These are phyloP conservation scores for Mycena alexandri DNA, from an alignment of 768 basidiomycete species.

Conservation along the genomic window DNA sequence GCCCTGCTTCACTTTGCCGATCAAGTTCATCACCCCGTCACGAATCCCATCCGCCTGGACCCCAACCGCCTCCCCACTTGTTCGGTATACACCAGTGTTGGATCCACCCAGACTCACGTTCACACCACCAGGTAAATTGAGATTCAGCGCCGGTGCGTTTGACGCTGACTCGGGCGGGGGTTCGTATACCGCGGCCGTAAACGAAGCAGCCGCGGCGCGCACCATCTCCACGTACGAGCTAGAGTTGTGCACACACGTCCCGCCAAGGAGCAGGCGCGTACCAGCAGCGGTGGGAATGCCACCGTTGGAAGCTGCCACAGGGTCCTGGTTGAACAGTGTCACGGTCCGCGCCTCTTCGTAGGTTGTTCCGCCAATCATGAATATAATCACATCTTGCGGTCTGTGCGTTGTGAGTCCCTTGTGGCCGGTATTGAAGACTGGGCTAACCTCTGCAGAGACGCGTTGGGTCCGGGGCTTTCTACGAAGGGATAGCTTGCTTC, in stretches of 20 bases:
- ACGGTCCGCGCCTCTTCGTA: slow-evolving; percentile 94
- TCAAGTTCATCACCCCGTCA: slow-evolving; percentile 88
- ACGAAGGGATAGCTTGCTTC: slow-evolving; percentile 94
- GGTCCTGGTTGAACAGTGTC: slow-evolving; percentile 88
- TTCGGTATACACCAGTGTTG: slow-evolving; percentile 88
- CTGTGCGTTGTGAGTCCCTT: slow-evolving; percentile 53
- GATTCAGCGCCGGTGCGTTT: slow-evolving; percentile 84
- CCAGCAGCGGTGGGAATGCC: slow-evolving; percentile 67
- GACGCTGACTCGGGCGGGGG: slow-evolving; percentile 81
- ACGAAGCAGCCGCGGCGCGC: slow-evolving; percentile 72
- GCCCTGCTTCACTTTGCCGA: slow-evolving; percentile 91
- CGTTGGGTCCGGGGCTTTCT: slow-evolving; percentile 72
- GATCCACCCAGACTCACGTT: slow-evolving; percentile 95
- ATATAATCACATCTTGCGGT: slow-evolving; percentile 96
- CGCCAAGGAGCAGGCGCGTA: slow-evolving; percentile 87
- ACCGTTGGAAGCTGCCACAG: slow-evolving; percentile 60
- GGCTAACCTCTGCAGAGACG: slow-evolving; percentile 76
- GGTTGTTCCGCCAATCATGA: slow-evolving; percentile 96
- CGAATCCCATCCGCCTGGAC: slow-evolving; percentile 90
- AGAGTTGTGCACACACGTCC: slow-evolving; percentile 96
- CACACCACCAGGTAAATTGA: slow-evolving; percentile 88
- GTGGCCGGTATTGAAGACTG: slow-evolving; percentile 1
- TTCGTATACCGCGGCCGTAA: slow-evolving; percentile 76
- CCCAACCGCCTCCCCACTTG: slow-evolving; percentile 77
- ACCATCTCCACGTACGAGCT: slow-evolving; percentile 91